phyloP scores from a whole-genome alignment of 1,284 basidiomycete species.

The Marasmius sp. region DNA sequence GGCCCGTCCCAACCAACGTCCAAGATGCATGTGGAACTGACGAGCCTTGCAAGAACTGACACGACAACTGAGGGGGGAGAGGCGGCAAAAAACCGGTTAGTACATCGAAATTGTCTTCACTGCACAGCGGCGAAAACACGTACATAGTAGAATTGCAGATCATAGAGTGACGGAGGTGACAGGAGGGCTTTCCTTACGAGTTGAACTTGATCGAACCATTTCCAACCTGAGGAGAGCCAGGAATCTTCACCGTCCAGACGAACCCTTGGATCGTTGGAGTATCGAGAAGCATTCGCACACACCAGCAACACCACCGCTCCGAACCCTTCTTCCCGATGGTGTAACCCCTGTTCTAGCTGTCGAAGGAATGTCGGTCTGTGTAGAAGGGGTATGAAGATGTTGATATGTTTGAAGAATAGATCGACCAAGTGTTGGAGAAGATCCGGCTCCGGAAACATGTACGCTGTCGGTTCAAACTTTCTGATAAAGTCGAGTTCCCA shows the following conservation, averaged over 20 bases:
- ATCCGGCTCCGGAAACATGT: slow-evolving; percentile 18
- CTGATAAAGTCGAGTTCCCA: background rate
- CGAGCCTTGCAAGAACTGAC: slow-evolving; percentile 52
- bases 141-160: slow-evolving; percentile 55
- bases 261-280: slow-evolving; percentile 58
- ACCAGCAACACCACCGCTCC: slow-evolving; percentile 60
- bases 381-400: slow-evolving; percentile 30
- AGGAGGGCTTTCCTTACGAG: slow-evolving; percentile 45
- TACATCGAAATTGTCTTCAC: background rate
- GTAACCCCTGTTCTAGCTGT: slow-evolving; percentile 36
- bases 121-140: slow-evolving; percentile 9
- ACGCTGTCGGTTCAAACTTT: background rate
- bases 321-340: slow-evolving; percentile 53
- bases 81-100: background rate
- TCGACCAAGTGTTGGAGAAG: slow-evolving; percentile 15
- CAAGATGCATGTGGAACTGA: slow-evolving; percentile 71
- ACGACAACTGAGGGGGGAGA: slow-evolving; percentile 33
- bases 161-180: slow-evolving; percentile 52
- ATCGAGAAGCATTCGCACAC: slow-evolving; percentile 63
- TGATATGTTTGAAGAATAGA: slow-evolving; percentile 3
- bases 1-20: slow-evolving; percentile 69
- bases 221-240: slow-evolving; percentile 68
- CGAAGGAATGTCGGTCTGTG: slow-evolving; percentile 23
- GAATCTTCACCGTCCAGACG: slow-evolving; percentile 37
- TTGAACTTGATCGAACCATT: slow-evolving; percentile 68